These are phyloP conservation scores for Pyrenochaeta sp. DNA, from an alignment of 2,329 filamentous ascomycete species.

Conservation along the genomic window DNA sequence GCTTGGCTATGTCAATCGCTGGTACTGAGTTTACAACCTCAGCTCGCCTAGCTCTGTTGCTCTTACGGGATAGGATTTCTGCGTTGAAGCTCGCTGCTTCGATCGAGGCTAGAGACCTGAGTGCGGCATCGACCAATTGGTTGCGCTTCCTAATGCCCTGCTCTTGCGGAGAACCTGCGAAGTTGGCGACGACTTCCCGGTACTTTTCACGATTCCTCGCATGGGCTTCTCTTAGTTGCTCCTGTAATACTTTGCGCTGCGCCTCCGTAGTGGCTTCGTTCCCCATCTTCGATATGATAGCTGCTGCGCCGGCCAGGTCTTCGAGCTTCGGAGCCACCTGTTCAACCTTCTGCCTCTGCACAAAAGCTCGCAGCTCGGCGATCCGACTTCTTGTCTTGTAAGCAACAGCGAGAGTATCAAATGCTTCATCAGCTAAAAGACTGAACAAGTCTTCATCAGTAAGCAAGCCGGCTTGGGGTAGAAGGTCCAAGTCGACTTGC, in stretches of 20 bases:
- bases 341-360: slow-evolving; percentile 39
- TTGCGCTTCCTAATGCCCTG: slow-evolving; percentile 31
- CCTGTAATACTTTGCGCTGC: slow-evolving; percentile 27
- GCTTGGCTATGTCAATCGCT: slow-evolving; percentile 23
- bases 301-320: slow-evolving; percentile 39
- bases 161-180: slow-evolving; percentile 17
- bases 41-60: slow-evolving; percentile 44
- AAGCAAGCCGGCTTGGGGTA: slow-evolving; percentile 27
- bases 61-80: slow-evolving; percentile 42
- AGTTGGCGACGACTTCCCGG: slow-evolving; percentile 16
- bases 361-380: slow-evolving; percentile 31
- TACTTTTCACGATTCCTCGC: slow-evolving; percentile 38
- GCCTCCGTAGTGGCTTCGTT: slow-evolving; percentile 9
- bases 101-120: slow-evolving; percentile 34
- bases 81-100: slow-evolving; percentile 42
- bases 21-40: slow-evolving; percentile 25
- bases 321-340: slow-evolving; percentile 39
- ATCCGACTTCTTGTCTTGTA: slow-evolving; percentile 42
- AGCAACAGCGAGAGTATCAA: slow-evolving; percentile 38
- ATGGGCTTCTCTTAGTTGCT: slow-evolving; percentile 40
- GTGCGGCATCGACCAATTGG: slow-evolving; percentile 36
- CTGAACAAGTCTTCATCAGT: slow-evolving; percentile 23
- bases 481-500: slow-evolving; percentile 31
- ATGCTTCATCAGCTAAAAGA: slow-evolving; percentile 41
- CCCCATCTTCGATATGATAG: slow-evolving; percentile 35